Base-by-base conservation (phyloP, 2,329 filamentous ascomycete genomes). In the Fusarium caatingaense region DNA sequence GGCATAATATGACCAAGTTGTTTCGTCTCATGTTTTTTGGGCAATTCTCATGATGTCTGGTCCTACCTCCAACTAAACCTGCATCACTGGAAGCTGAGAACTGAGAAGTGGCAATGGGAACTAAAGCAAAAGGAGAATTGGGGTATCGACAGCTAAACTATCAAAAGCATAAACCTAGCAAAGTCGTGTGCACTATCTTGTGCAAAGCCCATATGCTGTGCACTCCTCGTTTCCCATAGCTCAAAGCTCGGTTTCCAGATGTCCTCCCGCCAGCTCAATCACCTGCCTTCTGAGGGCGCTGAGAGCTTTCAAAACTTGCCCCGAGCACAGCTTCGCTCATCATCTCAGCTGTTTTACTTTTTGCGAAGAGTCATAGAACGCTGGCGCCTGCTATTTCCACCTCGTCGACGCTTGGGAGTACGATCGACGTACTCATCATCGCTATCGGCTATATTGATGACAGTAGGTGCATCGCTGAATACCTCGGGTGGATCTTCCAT, bases 361-460 rank as follows among this genome's bases (percentile, higher is more conserved):
- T 5, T 12, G 4, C 23, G 13, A 21, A 28, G 9, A 15, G 13
- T 50, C 30, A 6, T 41, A 15, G 48, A 27, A 20, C 16, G 21
- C 13, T 5, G 21, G 5, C 49, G 32, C 5, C n/a, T n/a, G 34
- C 13, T 20, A 9, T 15, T 27, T 28, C 16, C 49, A 53, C 27
- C 13, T 16, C 40, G 32, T 13, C 7, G 30, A 11, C 8, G 23
- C 13, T 53, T 25, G n/a, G 34, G 34, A 21, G 34, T 37, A 37
- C 12, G 23, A 51, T 51, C 32, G 42, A 49, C 23, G 13, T 50
- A 56, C n/a, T 56, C 54, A 15, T 40, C 54, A 8, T 56, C 54
- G 8, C 27, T n/a, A 49, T 46, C 37, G 20, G 27, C 42, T 6
- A 15, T 20, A 9, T 18, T 7, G 9, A 56, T 27, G 23, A 32